Evolutionary conservation across 1,139 yeast genomes (phyloP).

Genomic region (Kodamaea arcana): DNA sequence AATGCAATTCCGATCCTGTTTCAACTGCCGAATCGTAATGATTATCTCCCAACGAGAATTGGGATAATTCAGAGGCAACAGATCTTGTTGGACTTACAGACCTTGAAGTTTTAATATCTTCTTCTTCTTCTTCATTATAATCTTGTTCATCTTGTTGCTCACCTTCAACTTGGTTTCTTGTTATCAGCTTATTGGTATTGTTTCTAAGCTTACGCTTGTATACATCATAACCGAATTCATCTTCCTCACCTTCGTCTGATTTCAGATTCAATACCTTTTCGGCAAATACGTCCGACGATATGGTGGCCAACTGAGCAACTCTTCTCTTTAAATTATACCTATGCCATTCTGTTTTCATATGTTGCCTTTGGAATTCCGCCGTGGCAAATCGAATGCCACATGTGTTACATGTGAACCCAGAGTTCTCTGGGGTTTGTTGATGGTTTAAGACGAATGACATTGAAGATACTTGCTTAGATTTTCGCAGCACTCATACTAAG

Average conservation of each 20-base stretch:
- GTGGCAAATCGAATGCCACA: slow-evolving; percentile 76
- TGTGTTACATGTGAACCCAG: slow-evolving; percentile 75
- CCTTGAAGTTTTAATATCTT: slow-evolving; percentile 16
- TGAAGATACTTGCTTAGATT: background rate
- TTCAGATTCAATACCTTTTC: slow-evolving; percentile 54
- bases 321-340: slow-evolving; percentile 87
- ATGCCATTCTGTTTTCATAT: slow-evolving; percentile 97
- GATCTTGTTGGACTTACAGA: slow-evolving; percentile 52
- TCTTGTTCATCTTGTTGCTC: background rate
- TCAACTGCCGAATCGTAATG: slow-evolving; percentile 40
- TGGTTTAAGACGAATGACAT: slow-evolving; percentile 27
- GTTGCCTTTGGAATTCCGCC: slow-evolving; percentile 78
- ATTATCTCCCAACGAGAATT: slow-evolving; percentile 64
- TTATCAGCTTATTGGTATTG: slow-evolving; percentile 18
- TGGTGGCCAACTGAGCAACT: slow-evolving; percentile 80
- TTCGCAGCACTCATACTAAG: too few species aligned
- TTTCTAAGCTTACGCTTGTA: slow-evolving; percentile 25
- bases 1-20: slow-evolving; percentile 48
- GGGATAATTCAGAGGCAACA: slow-evolving; percentile 55
- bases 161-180: slow-evolving; percentile 16
- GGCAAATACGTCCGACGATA: slow-evolving; percentile 75
- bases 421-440: slow-evolving; percentile 32
- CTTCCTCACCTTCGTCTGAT: slow-evolving; percentile 41
- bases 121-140: slow-evolving; percentile 7
- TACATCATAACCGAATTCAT: slow-evolving; percentile 62